Evolutionary conservation across 129 eudicot species (phyloP).

Genomic region (Heracleum sosnowskyi): DNA sequence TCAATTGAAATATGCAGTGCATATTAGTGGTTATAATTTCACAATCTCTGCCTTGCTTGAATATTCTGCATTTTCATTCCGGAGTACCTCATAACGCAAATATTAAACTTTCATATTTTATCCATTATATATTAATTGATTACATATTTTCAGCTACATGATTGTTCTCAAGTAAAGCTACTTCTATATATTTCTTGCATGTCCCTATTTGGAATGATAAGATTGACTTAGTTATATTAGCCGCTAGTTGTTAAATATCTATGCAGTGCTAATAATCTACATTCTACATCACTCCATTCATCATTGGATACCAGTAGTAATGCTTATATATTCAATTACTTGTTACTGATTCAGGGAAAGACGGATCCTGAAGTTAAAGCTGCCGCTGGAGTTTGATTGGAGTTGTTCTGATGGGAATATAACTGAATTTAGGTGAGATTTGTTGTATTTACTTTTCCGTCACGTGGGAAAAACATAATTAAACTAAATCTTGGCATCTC

Average conservation of each 20-base stretch:
- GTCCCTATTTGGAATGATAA: background rate
- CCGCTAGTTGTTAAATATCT: background rate
- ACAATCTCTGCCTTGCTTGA: background rate
- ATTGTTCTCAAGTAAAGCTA: background rate
- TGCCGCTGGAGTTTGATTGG: slow-evolving; percentile 63
- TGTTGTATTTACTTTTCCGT: background rate
- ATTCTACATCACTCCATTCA: background rate
- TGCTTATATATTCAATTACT: slow-evolving; percentile 6
- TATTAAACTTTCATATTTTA: too few species aligned
- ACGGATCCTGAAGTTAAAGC: slow-evolving; percentile 58
- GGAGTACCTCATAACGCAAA: background rate
- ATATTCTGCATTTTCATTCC: background rate
- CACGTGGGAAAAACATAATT: background rate
- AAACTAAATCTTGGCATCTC: background rate
- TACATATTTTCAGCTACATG: background rate
- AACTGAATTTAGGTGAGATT: slow-evolving; percentile 26
- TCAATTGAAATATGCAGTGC: background rate
- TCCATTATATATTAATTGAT: background rate
- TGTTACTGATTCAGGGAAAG: slow-evolving; percentile 52
- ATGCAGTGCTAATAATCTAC: background rate
- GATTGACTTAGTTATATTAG: background rate
- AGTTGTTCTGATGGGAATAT: slow-evolving; percentile 1
- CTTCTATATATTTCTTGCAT: background rate
- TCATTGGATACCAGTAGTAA: background rate
- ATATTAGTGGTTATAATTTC: background rate